Percentiles rank a stretch among this genome's conserved stretches.
Evolutionary conservation across 345 rosid species (phyloP).

Genomic region (Brassica carinata): DNA sequence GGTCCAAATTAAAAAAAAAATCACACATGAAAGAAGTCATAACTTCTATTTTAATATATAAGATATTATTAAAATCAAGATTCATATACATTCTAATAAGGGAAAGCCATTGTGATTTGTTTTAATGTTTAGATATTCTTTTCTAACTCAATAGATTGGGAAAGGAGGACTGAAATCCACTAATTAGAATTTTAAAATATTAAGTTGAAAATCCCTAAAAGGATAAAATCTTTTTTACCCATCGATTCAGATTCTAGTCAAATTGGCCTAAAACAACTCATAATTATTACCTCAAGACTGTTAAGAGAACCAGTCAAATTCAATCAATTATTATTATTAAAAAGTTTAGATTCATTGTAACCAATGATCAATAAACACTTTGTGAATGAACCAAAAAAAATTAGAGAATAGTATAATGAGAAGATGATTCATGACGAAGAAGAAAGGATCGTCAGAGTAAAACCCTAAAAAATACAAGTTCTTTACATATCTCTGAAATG

Average conservation of each 20-base stretch:
- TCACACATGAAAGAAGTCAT: no score
- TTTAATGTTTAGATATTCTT: not conserved
- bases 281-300: not conserved
- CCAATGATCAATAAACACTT: not conserved
- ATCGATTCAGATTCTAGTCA: not conserved
- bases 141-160: not conserved
- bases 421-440: not conserved
- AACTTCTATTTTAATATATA: no score
- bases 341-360: not conserved
- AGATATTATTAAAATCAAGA: not conserved
- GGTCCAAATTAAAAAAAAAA: no score
- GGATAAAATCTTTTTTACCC: not conserved
- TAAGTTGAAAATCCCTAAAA: not conserved
- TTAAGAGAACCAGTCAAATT: not conserved
- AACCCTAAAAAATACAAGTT: not conserved
- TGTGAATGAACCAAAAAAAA: not conserved
- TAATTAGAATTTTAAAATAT: not conserved
- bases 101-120: not conserved
- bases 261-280: not conserved
- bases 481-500: not conserved
- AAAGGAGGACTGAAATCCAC: not conserved
- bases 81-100: not conserved
- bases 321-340: not conserved
- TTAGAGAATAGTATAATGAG: not conserved
- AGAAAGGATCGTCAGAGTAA: not conserved